Evolutionary conservation across 2,329 filamentous ascomycete species (phyloP), one percentile per base, ranked within the genome.

Genomic region (Fusarium sp.): DNA sequence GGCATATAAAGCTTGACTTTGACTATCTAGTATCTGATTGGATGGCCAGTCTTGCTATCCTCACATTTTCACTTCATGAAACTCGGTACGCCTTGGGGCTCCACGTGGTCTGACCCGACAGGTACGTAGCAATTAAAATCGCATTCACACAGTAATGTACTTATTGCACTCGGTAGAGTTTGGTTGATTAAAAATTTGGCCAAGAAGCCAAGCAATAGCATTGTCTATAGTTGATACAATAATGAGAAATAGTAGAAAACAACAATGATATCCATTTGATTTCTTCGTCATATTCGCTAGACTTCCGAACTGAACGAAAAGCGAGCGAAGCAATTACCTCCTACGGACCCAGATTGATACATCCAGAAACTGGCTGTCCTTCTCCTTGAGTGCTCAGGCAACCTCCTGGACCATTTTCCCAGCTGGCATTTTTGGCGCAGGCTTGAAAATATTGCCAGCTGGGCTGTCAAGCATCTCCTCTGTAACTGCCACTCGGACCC

Each of bases 391-490:
- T 20, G 23, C 45, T 50, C 67, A 86, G 22, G 78, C 78, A 52
- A 88, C 84, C 75, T 88, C 85, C 69, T 87, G 80, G 10, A 87
- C 83, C 82, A 87, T 83, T 77, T 84, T 87, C 13, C 80, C 78
- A 19, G 75, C 65, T n/a, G 71, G 70, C 41, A 79, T 58, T 43
- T 76, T 75, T 32, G 76, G 74, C 6, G 70, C 62, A 19, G 71
- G 67, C 5, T 75, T 76, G 73, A 93, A 92, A 6, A 91, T 76
- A 33, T 77, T 80, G 6, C 91, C 91, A 1, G 83, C 81, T 0
- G 91, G 90, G 0, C 85, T 85, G 11, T 83, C 82, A 27, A 94
- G 75, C 82, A 93, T 89, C 73, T 92, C 90, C 6, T 85, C 83
- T 0, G 92, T 89, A 13, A 94, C 86, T 23, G 84, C 88, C 9